These are phyloP conservation scores for Pharnaceum exiguum DNA, from an alignment of 148 eudicot species.

Conservation along the genomic window DNA sequence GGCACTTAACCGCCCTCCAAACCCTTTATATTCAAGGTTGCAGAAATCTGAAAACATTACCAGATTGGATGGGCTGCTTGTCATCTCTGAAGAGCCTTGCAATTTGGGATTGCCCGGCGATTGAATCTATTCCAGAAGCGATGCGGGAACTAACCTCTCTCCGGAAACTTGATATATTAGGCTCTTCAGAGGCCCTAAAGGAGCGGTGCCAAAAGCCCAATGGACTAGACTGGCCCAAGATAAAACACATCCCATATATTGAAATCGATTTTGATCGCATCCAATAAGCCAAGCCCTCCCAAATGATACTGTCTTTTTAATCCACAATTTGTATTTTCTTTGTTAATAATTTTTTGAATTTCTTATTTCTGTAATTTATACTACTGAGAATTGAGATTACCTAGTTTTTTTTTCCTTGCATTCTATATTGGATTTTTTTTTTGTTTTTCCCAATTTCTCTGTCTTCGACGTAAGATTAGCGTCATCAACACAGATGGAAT, in stretches of 20 bases:
- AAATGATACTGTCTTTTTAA: no score
- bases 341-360: no score
- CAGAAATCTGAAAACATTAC: not conserved
- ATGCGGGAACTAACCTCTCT: slow-evolving; percentile 12
- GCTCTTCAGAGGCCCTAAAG: not conserved
- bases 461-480: no score
- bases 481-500: no score
- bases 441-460: no score
- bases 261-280: no score
- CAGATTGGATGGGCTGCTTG: not conserved
- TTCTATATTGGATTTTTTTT: no score
- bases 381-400: no score
- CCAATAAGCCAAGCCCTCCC: no score
- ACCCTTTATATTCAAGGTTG: not conserved
- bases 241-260: slow-evolving; percentile 16
- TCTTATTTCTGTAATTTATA: no score
- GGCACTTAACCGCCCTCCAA: not conserved
- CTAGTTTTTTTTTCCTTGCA: no score
- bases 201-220: slow-evolving; percentile 4
- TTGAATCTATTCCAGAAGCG: slow-evolving; percentile 20
- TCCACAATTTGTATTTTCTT: no score
- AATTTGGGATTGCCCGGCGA: not conserved
- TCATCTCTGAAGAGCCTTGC: slow-evolving; percentile 7
- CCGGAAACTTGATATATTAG: not conserved
- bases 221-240: slow-evolving; percentile 17